Base-by-base conservation (phyloP, 2,329 filamentous ascomycete species). In the Parastagonospora avenae region DNA sequence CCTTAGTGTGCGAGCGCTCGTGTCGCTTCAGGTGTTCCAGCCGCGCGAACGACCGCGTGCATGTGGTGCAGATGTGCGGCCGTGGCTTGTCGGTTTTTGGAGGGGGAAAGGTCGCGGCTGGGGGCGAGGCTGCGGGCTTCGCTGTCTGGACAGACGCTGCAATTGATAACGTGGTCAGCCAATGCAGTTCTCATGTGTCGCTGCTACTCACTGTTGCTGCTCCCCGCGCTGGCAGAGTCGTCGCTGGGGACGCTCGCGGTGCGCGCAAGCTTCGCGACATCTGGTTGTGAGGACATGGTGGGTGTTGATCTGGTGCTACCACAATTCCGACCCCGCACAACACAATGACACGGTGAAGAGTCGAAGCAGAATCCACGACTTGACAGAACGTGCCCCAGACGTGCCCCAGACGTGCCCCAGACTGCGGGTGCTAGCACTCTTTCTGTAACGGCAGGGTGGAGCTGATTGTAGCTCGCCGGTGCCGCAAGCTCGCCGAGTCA, bases 61-160 rank as follows among this genome's bases (percentile, higher is more conserved):
- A 99, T 41, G 92, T 97, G 35, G 82, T 86, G 79, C 94, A 99
- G 54, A 96, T 87, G 76, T 99, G 94, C 59, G 94, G 94, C 59
- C 93, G 86, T 49, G 94, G 94, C 79, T 97, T 99, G 77, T 99
- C 94, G 57, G 92, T 96, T 79, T 97, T 99, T 42, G 93, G 89
- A 35, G 90, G 89, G 63, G 90, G 90, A 60, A 90, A 89, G 40
- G 77, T 73, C 15, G 66, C 48, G 43, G 61, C 50, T 10, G 59
- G 53, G 55, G 38, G 29, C 66, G 69, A 51, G 24, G 55, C 50
- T 30, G 70, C 69, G 16, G 66, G 57, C 55, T 72, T 72, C 30
- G 60, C 64, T 28, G 69, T 68, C 40, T 69, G 66, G 24, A 59
- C 60, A 29, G 71, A 70, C 16, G 66, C 70, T 72, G 49, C 46